Percentiles rank a stretch among this genome's conserved stretches.
These are phyloP conservation scores for Penicillium simplicissimum DNA, from an alignment of 495 filamentous ascomycete species.

Conservation along the genomic window DNA sequence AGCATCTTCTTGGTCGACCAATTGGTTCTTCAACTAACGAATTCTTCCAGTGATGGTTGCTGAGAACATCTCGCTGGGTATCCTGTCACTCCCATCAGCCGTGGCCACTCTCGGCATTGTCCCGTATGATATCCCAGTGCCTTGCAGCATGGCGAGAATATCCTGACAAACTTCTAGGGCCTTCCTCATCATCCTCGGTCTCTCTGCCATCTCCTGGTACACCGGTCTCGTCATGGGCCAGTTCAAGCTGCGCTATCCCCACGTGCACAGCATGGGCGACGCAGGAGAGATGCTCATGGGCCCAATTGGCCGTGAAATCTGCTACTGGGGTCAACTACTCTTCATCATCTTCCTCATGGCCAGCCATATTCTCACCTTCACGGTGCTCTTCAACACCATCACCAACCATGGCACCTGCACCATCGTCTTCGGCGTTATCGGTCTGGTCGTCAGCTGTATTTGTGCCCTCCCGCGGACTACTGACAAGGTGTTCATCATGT, in stretches of 20 bases:
- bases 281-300: constrained; percentile 68
- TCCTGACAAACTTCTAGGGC: constrained; percentile 9
- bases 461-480: constrained; percentile 17
- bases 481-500: constrained; percentile 28
- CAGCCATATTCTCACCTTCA: constrained; percentile 72
- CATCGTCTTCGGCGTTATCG: constrained; percentile 56
- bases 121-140: constrained; percentile 34
- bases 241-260: constrained; percentile 28
- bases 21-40: constrained; percentile 3
- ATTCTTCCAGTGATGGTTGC: constrained; percentile 53
- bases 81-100: constrained; percentile 58
- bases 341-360: constrained; percentile 71
- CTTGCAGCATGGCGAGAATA: neutral
- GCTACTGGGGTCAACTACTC: constrained; percentile 59
- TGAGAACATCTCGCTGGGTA: constrained; percentile 63
- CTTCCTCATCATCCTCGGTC: constrained; percentile 51
- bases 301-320: constrained; percentile 59
- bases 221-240: constrained; percentile 29
- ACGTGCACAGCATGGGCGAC: constrained; percentile 56
- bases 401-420: constrained; percentile 65
- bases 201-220: constrained; percentile 55
- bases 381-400: constrained; percentile 68
- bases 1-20: neutral
- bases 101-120: constrained; percentile 66
- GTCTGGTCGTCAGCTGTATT: constrained; percentile 23